These are phyloP conservation scores for Exutisphaerella laricina DNA, from an alignment of 2,329 filamentous ascomycete genomes.

Conservation along the genomic window DNA sequence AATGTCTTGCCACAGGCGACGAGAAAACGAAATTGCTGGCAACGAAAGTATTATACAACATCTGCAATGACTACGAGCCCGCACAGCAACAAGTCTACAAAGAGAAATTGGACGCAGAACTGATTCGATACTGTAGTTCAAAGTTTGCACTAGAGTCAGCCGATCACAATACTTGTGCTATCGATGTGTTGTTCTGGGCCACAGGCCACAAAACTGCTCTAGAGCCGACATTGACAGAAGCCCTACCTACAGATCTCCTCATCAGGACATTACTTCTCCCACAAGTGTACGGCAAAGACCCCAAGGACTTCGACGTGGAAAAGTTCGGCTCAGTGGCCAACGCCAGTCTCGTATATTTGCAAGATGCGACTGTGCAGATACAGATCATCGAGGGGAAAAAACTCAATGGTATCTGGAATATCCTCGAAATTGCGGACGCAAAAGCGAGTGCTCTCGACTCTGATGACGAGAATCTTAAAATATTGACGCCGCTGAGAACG, in stretches of 20 bases:
- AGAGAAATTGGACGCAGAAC: conserved; percentile 14
- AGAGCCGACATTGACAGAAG: conserved; percentile 7
- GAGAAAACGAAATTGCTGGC: conserved; percentile 18
- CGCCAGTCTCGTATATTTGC: conserved; percentile 22
- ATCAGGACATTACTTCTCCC: conserved; percentile 13
- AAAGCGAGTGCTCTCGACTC: conserved; percentile 6
- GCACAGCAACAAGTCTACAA: conserved; percentile 24
- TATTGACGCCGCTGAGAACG: conserved; percentile 23
- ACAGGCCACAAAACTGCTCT: conserved; percentile 20
- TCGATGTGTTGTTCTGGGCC: conserved; percentile 28
- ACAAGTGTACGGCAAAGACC: conserved; percentile 8
- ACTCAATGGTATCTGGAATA: conserved; percentile 19
- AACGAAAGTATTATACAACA: conserved; percentile 41
- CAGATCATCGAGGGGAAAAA: conserved; percentile 15
- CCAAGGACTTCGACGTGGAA: conserved; percentile 13
- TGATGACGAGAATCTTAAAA: conserved; percentile 15
- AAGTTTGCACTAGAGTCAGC: neutral
- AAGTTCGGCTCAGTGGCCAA: conserved; percentile 23
- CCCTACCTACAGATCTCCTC: conserved; percentile 13
- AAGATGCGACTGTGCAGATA: conserved; percentile 22
- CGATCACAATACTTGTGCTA: conserved; percentile 3
- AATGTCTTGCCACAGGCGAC: conserved; percentile 14
- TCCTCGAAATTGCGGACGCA: conserved; percentile 15
- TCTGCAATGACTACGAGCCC: conserved; percentile 35
- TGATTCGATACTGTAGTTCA: conserved; percentile 9